phyloP scores from a whole-genome alignment of 2,329 filamentous ascomycete genomes.

The Sporothrix pallida region DNA sequence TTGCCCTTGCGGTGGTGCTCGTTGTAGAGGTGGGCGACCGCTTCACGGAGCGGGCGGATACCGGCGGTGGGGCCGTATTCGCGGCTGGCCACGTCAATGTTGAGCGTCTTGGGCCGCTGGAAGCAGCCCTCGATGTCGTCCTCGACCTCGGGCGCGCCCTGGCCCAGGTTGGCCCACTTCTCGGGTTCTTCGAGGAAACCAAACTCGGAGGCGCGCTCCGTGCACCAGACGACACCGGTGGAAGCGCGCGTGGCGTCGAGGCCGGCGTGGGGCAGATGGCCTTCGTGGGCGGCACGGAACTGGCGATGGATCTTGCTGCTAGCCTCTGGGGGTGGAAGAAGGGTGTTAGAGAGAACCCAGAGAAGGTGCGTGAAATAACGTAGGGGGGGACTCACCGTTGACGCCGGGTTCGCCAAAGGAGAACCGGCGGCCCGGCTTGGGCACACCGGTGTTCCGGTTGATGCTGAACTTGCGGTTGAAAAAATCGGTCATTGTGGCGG shows the following conservation, averaged over 20 bases:
- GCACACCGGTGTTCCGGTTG: constrained; percentile 68
- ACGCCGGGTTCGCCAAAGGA: constrained; percentile 62
- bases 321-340: constrained; percentile 61
- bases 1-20: constrained; percentile 88
- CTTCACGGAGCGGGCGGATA: constrained; percentile 87
- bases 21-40: constrained; percentile 92
- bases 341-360: neutral
- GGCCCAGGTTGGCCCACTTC: constrained; percentile 89
- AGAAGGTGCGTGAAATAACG: neutral
- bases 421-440: constrained; percentile 62
- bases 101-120: constrained; percentile 76
- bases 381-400: constrained; percentile 55
- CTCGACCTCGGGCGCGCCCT: constrained; percentile 92
- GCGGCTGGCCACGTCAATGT: constrained; percentile 76
- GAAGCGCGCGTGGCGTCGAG: constrained; percentile 86
- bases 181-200: constrained; percentile 84
- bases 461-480: constrained; percentile 69
- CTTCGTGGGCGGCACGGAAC: constrained; percentile 88
- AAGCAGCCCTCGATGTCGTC: constrained; percentile 92
- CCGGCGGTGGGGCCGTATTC: constrained; percentile 95
- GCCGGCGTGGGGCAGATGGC: constrained; percentile 87
- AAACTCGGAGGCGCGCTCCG: constrained; percentile 84
- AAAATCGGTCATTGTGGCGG: constrained; percentile 49
- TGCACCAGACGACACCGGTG: constrained; percentile 94
- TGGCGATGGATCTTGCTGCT: constrained; percentile 85